Conservation (phyloP, 345 rosid genomes). For the Rhodamnia rubescens region DNA sequence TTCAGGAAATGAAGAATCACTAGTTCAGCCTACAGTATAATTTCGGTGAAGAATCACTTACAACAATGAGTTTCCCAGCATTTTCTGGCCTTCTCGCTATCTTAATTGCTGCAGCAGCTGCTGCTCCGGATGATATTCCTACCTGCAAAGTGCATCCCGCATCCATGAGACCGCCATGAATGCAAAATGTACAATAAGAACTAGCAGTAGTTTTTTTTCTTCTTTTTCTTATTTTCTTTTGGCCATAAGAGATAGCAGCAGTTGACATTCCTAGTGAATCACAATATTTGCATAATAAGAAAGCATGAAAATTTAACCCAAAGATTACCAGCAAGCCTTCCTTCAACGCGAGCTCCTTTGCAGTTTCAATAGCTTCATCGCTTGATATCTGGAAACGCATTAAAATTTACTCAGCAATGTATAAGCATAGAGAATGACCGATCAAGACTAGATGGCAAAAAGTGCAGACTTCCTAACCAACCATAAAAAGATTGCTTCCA, state of each 20-base stretch:
- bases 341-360: conserved; percentile 43
- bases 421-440: not conserved
- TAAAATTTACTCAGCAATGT: not conserved
- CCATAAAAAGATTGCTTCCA: not conserved
- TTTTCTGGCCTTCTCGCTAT: conserved; percentile 55
- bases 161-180: not conserved
- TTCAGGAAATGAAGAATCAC: not conserved
- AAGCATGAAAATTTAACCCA: not conserved
- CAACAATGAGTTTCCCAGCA: conserved; percentile 59
- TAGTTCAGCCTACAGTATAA: not conserved
- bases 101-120: conserved; percentile 40
- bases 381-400: conserved; percentile 32
- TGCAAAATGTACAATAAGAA: not conserved
- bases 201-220: not conserved
- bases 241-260: not conserved
- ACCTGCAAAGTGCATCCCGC: conserved; percentile 19
- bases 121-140: conserved; percentile 72
- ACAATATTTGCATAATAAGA: not conserved
- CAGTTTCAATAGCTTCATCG: conserved; percentile 46
- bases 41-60: conserved; percentile 7
- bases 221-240: not conserved
- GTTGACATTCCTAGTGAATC: not conserved
- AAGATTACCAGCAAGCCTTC: conserved; percentile 44
- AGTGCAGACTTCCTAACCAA: not conserved
- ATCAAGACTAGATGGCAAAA: not conserved